Evolutionary conservation across 495 filamentous ascomycete genomes (phyloP).

Genomic region (Hyaloscypha hepaticicola): DNA sequence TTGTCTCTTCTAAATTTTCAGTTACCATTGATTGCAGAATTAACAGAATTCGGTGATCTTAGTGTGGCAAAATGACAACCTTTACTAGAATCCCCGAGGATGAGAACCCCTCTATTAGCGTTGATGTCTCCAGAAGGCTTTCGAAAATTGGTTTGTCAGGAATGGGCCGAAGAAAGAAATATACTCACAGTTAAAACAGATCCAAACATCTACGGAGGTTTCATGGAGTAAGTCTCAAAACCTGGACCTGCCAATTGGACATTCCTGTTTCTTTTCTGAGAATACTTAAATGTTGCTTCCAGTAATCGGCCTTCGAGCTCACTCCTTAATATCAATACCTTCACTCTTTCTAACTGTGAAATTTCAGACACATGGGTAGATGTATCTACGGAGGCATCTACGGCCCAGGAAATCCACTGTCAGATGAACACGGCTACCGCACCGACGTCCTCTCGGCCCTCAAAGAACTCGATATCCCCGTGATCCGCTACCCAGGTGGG

Average conservation of each 20-base stretch:
- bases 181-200: constrained; percentile 13
- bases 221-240: constrained; percentile 59
- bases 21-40: too few species aligned
- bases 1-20: too few species aligned
- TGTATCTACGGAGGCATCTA: constrained; percentile 87
- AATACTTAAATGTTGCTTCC: too few species aligned
- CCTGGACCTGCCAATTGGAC: background rate
- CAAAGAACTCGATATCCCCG: constrained; percentile 68
- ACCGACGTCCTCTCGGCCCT: constrained; percentile 71
- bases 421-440: constrained; percentile 71
- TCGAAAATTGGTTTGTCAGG: constrained; percentile 58
- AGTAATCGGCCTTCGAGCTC: too few species aligned
- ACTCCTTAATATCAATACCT: too few species aligned
- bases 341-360: background rate
- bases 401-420: constrained; percentile 67
- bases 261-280: background rate
- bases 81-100: constrained; percentile 62
- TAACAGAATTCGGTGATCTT: too few species aligned
- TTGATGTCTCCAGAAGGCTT: constrained; percentile 58
- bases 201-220: constrained; percentile 69
- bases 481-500: constrained; percentile 76
- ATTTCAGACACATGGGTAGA: constrained; percentile 69
- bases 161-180: constrained; percentile 1
- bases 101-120: constrained; percentile 57
- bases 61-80: constrained; percentile 59